Conservation (phyloP, 2,329 filamentous ascomycete genomes). For the Colletotrichum falcatum region DNA sequence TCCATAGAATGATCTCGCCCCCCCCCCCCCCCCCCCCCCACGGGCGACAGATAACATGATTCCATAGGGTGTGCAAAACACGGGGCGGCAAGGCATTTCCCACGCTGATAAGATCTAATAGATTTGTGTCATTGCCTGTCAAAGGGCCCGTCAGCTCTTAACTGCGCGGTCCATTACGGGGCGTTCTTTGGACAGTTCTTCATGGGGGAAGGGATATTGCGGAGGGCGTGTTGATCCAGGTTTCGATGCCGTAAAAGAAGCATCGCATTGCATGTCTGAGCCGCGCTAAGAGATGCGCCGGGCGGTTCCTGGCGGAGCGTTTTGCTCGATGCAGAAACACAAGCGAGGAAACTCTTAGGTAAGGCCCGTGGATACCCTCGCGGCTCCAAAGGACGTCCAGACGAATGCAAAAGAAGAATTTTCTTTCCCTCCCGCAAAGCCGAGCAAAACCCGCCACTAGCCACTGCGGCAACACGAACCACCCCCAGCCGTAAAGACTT, state of each 20-base stretch:
- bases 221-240: constrained; percentile 23
- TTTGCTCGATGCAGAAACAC: constrained; percentile 24
- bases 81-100: constrained; percentile 26
- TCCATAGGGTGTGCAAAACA: constrained; percentile 14
- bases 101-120: constrained; percentile 36
- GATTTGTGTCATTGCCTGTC: constrained; percentile 32
- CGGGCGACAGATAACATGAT: constrained; percentile 38
- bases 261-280: constrained; percentile 37
- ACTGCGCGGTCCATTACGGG: constrained; percentile 10
- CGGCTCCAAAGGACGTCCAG: constrained; percentile 23
- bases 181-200: constrained; percentile 31
- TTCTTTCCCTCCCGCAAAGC: constrained; percentile 33
- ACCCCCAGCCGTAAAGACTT: background rate
- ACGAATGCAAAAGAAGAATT: constrained; percentile 34
- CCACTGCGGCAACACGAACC: constrained; percentile 25
- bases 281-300: constrained; percentile 33
- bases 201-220: background rate
- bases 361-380: constrained; percentile 29
- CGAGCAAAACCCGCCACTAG: constrained; percentile 36
- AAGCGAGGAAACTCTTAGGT: constrained; percentile 37
- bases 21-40: constrained; percentile 25
- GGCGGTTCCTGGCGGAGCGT: constrained; percentile 23
- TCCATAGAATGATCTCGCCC: constrained; percentile 39
- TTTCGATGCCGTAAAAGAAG: constrained; percentile 41
- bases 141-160: constrained; percentile 2